Conservation (phyloP, 192 early-diverging fungal genomes). For the Coemansia sp. region DNA sequence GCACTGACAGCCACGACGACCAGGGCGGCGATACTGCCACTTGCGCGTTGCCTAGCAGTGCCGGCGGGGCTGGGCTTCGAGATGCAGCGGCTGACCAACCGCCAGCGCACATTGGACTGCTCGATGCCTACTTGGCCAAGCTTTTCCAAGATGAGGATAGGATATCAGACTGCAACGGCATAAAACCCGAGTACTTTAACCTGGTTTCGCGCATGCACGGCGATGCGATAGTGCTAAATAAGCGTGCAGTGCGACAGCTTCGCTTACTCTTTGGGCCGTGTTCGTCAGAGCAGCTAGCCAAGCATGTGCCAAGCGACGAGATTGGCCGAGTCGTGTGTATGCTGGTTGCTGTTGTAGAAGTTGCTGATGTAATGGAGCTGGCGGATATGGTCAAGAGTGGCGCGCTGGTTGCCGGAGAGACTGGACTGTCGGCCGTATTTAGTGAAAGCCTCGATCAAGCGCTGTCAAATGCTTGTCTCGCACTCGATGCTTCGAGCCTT, state of each 20-base stretch:
- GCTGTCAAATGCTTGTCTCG: constrained; percentile 20
- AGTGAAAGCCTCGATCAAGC: constrained; percentile 20
- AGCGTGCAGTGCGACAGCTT: constrained; percentile 24
- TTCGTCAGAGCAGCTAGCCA: constrained; percentile 9
- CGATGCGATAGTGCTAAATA: constrained; percentile 11
- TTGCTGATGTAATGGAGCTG: constrained; percentile 19
- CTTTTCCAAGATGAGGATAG: constrained; percentile 39
- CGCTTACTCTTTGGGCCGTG: constrained; percentile 20
- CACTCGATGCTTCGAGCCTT: constrained; percentile 35
- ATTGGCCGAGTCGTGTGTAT: constrained; percentile 23
- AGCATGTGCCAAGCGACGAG: constrained; percentile 14
- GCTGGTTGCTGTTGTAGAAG: constrained; percentile 27
- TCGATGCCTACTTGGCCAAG: constrained; percentile 30
- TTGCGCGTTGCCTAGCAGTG: neutral
- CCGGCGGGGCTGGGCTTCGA: neutral
- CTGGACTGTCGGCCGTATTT: constrained; percentile 17
- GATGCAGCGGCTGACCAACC: neutral
- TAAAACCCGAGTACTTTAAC: constrained; percentile 4
- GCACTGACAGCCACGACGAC: neutral
- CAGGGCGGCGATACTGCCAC: neutral
- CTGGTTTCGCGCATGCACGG: constrained; percentile 4
- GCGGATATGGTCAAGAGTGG: constrained; percentile 39
- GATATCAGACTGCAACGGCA: neutral
- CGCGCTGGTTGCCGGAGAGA: constrained; percentile 9
- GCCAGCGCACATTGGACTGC: constrained; percentile 2